These are phyloP conservation scores for Testicularia cyperi DNA, from an alignment of 1,284 basidiomycete species.

Conservation along the genomic window DNA sequence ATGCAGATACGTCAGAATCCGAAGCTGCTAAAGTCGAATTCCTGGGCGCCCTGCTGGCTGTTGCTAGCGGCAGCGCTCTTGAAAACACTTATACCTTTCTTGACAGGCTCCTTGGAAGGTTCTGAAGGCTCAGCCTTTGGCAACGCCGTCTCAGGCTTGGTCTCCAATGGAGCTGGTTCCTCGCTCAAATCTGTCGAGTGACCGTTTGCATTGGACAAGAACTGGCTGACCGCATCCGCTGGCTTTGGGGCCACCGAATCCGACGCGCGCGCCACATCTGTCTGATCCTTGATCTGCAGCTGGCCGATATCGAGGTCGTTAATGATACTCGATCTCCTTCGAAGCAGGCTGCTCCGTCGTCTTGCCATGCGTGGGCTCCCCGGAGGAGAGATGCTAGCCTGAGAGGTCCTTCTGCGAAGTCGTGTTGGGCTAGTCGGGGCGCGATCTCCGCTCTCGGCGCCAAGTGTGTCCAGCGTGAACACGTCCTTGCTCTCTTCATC, in stretches of 20 bases:
- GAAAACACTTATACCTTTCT: slow-evolving; percentile 38
- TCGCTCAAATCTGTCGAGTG: too few species aligned
- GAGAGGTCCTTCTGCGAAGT: slow-evolving; percentile 11
- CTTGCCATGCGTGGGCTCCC: slow-evolving; percentile 22
- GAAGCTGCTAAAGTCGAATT: slow-evolving; percentile 46
- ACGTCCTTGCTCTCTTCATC: slow-evolving; percentile 11
- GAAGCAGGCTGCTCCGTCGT: slow-evolving; percentile 31
- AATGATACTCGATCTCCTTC: slow-evolving; percentile 36
- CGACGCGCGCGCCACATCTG: too few species aligned
- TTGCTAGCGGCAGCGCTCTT: slow-evolving; percentile 36
- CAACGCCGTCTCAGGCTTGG: too few species aligned
- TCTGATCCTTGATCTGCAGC: too few species aligned
- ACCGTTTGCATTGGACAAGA: too few species aligned
- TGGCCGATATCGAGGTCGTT: slow-evolving; percentile 39
- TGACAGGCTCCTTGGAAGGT: slow-evolving; percentile 10
- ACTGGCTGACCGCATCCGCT: too few species aligned
- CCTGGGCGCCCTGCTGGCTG: slow-evolving; percentile 44
- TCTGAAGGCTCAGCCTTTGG: too few species aligned
- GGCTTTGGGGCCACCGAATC: too few species aligned
- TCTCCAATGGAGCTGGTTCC: too few species aligned
- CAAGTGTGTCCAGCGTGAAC: too few species aligned
- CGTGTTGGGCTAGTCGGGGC: slow-evolving; percentile 3
- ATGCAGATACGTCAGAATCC: too few species aligned
- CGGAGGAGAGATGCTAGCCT: slow-evolving; percentile 24
- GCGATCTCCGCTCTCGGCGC: background rate